A percentile compares a stretch with the other conserved stretches of the same genome.
phyloP scores from a whole-genome alignment of 148 eudicot species.

The Chenopodium suecicum region DNA sequence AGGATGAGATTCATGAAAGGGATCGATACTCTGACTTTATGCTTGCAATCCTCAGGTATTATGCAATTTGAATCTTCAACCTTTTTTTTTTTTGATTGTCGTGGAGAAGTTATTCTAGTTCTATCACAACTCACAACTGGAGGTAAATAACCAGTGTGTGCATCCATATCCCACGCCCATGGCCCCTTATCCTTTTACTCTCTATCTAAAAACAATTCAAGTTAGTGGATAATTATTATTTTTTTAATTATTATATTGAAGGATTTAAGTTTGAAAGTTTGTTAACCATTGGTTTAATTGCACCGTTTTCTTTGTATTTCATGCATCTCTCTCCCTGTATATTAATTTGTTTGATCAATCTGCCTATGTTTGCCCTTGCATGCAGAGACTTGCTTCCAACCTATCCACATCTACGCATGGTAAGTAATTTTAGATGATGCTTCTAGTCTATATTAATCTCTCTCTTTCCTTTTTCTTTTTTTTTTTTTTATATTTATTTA shows the following conservation, averaged over 20 bases:
- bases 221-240: no score
- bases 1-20: conserved; percentile 99
- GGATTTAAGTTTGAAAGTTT: not conserved
- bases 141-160: not conserved
- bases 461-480: not conserved
- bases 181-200: not conserved
- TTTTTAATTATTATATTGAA: no score
- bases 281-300: conserved; percentile 11
- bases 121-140: not conserved
- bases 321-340: conserved; percentile 24
- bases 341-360: conserved; percentile 20
- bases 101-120: not conserved
- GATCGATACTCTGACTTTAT: conserved; percentile 86
- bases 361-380: conserved; percentile 30
- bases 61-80: not conserved
- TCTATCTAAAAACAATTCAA: not conserved
- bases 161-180: not conserved
- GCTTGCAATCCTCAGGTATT: conserved; percentile 90
- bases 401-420: conserved; percentile 79
- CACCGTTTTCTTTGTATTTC: conserved; percentile 10
- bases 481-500: no score
- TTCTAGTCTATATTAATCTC: not conserved
- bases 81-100: not conserved
- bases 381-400: conserved; percentile 94
- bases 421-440: conserved; percentile 32